Percentiles rank a stretch among this genome's conserved stretches.
These are phyloP conservation scores for Pleurotus djamor DNA, from an alignment of 768 basidiomycete species.

Conservation along the genomic window DNA sequence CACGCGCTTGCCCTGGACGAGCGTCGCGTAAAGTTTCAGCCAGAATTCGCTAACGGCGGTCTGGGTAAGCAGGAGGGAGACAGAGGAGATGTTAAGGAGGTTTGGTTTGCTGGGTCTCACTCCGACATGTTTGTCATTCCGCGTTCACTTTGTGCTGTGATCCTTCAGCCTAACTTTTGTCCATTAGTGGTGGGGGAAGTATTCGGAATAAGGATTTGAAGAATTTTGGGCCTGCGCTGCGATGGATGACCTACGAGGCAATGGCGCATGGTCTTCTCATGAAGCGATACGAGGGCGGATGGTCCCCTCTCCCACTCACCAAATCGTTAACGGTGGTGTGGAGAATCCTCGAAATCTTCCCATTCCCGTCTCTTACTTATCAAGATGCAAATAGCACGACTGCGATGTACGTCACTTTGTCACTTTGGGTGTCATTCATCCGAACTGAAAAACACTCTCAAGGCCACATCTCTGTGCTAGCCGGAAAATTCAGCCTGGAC, in stretches of 20 bases:
- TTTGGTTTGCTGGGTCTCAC: slow-evolving; percentile 26
- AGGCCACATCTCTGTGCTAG: background rate
- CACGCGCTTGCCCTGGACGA: slow-evolving; percentile 49
- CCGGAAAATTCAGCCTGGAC: background rate
- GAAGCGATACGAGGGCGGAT: background rate
- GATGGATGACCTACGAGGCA: slow-evolving; percentile 16
- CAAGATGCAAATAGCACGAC: background rate
- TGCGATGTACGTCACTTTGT: background rate
- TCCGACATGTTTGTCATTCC: slow-evolving; percentile 25
- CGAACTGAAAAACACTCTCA: background rate
- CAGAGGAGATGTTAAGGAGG: slow-evolving; percentile 21
- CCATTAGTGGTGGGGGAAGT: slow-evolving; percentile 16
- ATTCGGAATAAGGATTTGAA: slow-evolving; percentile 13
- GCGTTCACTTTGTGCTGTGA: background rate
- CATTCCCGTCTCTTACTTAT: background rate
- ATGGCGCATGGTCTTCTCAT: slow-evolving; percentile 10
- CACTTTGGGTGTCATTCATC: background rate
- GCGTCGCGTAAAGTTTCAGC: slow-evolving; percentile 42
- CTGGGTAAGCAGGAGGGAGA: background rate
- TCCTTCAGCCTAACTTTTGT: background rate
- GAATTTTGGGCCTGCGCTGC: slow-evolving; percentile 13
- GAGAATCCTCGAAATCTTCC: background rate
- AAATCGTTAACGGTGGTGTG: background rate
- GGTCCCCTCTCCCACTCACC: background rate
- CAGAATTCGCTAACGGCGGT: slow-evolving; percentile 27